Evolutionary conservation across 2,329 filamentous ascomycete genomes (phyloP).

Genomic region (Colletotrichum brevisporum): DNA sequence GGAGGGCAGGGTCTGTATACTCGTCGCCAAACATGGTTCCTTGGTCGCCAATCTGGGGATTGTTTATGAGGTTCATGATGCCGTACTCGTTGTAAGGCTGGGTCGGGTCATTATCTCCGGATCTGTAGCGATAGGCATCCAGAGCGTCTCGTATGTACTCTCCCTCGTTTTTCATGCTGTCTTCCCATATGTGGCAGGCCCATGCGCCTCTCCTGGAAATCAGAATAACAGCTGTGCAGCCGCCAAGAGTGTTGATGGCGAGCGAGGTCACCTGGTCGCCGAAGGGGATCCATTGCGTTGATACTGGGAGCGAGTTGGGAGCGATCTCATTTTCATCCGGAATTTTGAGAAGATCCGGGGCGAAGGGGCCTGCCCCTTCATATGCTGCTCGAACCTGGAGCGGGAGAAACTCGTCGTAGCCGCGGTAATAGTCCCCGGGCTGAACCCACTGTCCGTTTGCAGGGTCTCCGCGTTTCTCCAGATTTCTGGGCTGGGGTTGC

Average conservation of each 20-base stretch:
- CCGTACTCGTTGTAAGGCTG: constrained; percentile 6
- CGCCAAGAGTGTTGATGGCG: constrained; percentile 18
- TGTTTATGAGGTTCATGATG: constrained; percentile 13
- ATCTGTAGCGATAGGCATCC: neutral
- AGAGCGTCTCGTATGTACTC: neutral
- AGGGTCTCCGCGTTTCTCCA: constrained; percentile 5
- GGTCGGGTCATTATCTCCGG: neutral
- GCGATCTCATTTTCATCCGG: neutral
- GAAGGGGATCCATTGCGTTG: constrained; percentile 17
- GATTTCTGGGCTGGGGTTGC: neutral
- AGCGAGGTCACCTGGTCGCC: constrained; percentile 17
- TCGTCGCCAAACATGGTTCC: constrained; percentile 15
- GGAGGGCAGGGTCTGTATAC: neutral
- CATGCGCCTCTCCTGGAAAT: constrained; percentile 19
- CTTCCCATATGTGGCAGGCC: constrained; percentile 11
- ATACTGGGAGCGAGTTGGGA: neutral
- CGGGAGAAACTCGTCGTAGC: constrained; percentile 7
- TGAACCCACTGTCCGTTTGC: neutral
- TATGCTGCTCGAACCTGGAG: neutral
- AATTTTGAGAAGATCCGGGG: constrained; percentile 1
- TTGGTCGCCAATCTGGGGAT: neutral
- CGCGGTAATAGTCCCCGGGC: constrained; percentile 2
- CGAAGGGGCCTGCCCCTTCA: neutral
- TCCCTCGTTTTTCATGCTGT: neutral
- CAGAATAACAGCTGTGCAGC: constrained; percentile 25